Evolutionary conservation across 805 yeast genomes (phyloP).

Genomic region (Kuraishia piskuri): DNA sequence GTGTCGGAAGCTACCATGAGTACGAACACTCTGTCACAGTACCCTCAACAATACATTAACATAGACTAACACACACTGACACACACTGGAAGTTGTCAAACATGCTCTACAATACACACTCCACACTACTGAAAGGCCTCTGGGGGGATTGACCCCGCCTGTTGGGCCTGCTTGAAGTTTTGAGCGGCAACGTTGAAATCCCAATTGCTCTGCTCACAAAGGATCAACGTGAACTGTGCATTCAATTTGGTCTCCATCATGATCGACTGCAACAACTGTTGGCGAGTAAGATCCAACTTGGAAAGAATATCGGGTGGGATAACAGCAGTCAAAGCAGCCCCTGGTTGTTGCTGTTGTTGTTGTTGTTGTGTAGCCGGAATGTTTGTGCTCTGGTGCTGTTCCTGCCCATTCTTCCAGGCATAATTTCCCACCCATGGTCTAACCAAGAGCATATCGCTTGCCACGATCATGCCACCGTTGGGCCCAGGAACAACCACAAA

Average conservation of each 20-base stretch:
- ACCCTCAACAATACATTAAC: too few relatives aligned
- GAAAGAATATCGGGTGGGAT: slow-evolving; percentile 48
- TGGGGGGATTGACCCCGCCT: slow-evolving; percentile 41
- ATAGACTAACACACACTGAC: too few relatives aligned
- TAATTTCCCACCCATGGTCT: slow-evolving; percentile 48
- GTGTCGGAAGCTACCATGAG: too few relatives aligned
- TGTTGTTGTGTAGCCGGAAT: slow-evolving; percentile 6
- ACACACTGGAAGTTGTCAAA: too few relatives aligned
- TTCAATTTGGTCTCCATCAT: slow-evolving; percentile 68
- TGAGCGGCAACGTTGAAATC: slow-evolving; percentile 60
- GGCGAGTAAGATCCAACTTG: slow-evolving; percentile 45
- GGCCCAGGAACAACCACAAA: slow-evolving; percentile 68
- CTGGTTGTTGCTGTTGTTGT: slow-evolving; percentile 7
- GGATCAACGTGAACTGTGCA: slow-evolving; percentile 71
- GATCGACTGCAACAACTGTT: slow-evolving; percentile 55
- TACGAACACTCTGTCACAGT: too few relatives aligned
- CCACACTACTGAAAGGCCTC: slow-evolving; percentile 33
- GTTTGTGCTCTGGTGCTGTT: slow-evolving; percentile 4
- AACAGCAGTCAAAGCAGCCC: slow-evolving; percentile 6
- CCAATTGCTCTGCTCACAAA: slow-evolving; percentile 86
- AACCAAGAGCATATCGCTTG: slow-evolving; percentile 72
- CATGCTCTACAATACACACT: too few relatives aligned
- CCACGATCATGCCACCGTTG: slow-evolving; percentile 67
- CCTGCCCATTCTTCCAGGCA: slow-evolving; percentile 37
- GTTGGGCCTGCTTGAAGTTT: slow-evolving; percentile 63